Conservation (phyloP, 2,329 filamentous ascomycete genomes). For the Trichophyton equinum region DNA sequence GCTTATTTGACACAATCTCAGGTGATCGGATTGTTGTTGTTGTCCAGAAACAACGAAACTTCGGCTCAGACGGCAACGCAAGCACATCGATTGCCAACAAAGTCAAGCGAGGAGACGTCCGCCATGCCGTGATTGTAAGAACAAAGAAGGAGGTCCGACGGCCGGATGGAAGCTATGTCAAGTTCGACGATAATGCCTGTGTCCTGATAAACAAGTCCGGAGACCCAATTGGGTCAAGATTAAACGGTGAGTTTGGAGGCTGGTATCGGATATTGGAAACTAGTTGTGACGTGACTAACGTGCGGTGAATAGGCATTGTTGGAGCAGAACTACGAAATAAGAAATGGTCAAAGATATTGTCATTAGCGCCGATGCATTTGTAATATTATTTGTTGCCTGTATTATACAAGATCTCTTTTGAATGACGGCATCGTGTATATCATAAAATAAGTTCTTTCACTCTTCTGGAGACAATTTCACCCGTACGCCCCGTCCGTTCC, state of each 20-base stretch:
- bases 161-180: conserved; percentile 76
- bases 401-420: conserved; percentile 3
- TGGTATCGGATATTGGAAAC: neutral
- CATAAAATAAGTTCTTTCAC: neutral
- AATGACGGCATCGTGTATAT: neutral
- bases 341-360: conserved; percentile 98
- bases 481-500: neutral
- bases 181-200: conserved; percentile 96
- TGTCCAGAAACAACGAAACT: conserved; percentile 85
- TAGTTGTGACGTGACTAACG: neutral
- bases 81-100: conserved; percentile 73
- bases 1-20: conserved; percentile 26
- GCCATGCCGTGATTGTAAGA: conserved; percentile 89
- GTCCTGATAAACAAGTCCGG: conserved; percentile 94
- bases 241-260: conserved; percentile 51
- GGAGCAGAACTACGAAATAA: conserved; percentile 78
- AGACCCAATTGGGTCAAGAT: conserved; percentile 82
- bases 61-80: conserved; percentile 48
- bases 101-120: conserved; percentile 89
- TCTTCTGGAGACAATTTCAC: neutral
- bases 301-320: conserved; percentile 52
- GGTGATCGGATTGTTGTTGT: conserved; percentile 96
- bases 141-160: conserved; percentile 79
- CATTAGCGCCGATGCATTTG: conserved; percentile 75
- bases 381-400: conserved; percentile 28